Base-by-base conservation (phyloP, 371 early-diverging fungal genomes). In the Mucor saturninus region DNA sequence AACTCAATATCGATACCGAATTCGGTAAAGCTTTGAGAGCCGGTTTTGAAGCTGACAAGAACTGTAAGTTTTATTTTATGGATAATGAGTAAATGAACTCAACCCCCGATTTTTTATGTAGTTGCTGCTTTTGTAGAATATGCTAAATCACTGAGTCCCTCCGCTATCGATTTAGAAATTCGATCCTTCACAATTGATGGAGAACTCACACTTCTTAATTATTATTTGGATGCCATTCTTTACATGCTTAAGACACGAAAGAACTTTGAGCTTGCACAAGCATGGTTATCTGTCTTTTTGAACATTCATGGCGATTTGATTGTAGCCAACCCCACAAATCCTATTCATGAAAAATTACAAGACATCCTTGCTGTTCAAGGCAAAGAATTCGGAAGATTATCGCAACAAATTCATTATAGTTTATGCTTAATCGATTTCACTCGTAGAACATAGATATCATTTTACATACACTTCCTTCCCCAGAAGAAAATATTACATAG, bases 241-340 rank as follows among this genome's bases (percentile, higher is more conserved):
- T 83, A 71, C 38, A 86, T 86, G 64, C 68, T 95, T 11, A 71
- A 75, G 56, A 74, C 81, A 15, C 78, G 87, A 58, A 84, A 83
- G 48, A 92, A 95, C 62, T 98, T 93, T 77, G 98, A 98, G 73
- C 73, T 94, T 65, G 86, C 85, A 10, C 89, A 96, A 76, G 88
- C 93, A 13, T 94, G 90, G 77, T 62, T 96, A 60, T 81, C 85
- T 30, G 86, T 88, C 31, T 90, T 92, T 67, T 65, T 95, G 54
- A 86, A 77, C 59, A 87, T 92, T 57, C 92, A 93, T 70, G 89
- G 89, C 15, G 94, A 95, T 67, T 69, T 91, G 37, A 76, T 95
- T 53, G 73, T 85, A 37, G 76, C 80, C n/a, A 88, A 90, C 55
- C 80, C 87, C 0, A 81, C 70, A 5, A 74, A 74, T 39, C 67